Percentiles rank a stretch among this genome's conserved stretches.
These are phyloP conservation scores for Thielaviopsis punctulata DNA, from an alignment of 2,329 filamentous ascomycete genomes.

Conservation along the genomic window DNA sequence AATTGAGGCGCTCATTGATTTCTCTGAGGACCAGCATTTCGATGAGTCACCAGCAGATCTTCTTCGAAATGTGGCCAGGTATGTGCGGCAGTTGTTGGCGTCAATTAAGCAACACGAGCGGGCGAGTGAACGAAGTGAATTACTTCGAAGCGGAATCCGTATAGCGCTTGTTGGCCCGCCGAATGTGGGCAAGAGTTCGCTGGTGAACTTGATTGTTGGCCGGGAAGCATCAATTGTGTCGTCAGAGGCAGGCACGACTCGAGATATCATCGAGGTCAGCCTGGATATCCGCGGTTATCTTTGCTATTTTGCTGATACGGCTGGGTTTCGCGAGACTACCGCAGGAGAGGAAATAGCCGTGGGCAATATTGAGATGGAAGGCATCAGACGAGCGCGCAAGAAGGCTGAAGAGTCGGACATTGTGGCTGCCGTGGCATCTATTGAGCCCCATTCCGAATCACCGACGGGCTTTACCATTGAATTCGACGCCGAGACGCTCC, in stretches of 20 bases:
- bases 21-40: slow-evolving; percentile 93
- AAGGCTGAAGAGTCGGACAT: slow-evolving; percentile 73
- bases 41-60: slow-evolving; percentile 67
- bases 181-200: slow-evolving; percentile 86
- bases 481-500: slow-evolving; percentile 38
- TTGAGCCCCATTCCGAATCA: slow-evolving; percentile 30
- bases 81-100: slow-evolving; percentile 42
- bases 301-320: slow-evolving; percentile 90
- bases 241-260: slow-evolving; percentile 76
- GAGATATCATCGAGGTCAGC: slow-evolving; percentile 83
- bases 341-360: slow-evolving; percentile 24
- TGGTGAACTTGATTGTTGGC: slow-evolving; percentile 80
- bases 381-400: slow-evolving; percentile 70
- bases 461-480: slow-evolving; percentile 21
- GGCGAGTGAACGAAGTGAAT: slow-evolving; percentile 66
- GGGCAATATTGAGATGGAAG: slow-evolving; percentile 69
- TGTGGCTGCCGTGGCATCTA: slow-evolving; percentile 61
- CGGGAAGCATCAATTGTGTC: slow-evolving; percentile 92
- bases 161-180: slow-evolving; percentile 80
- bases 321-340: slow-evolving; percentile 51
- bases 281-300: slow-evolving; percentile 81
- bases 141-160: slow-evolving; percentile 69
- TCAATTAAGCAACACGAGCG: slow-evolving; percentile 52
- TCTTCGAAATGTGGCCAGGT: slow-evolving; percentile 47
- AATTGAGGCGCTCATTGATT: slow-evolving; percentile 90